Conservation (phyloP, 208 protist species). For the Leishmania lainsoni region DNA sequence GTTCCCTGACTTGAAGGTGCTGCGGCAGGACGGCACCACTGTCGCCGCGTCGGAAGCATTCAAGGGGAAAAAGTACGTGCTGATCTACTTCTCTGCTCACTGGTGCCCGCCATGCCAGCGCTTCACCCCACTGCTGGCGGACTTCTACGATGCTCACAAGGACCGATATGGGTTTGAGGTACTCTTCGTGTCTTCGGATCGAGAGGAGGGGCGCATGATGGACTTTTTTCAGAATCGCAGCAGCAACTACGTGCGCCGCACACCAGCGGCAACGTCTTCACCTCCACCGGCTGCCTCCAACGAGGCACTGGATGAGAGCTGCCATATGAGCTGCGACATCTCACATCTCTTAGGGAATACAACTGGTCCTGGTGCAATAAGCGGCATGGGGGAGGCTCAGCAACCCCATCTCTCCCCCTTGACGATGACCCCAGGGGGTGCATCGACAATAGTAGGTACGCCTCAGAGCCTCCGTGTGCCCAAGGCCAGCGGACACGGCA, state of each 20-base stretch:
- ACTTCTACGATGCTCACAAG: constrained; percentile 57
- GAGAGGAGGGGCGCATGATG: constrained; percentile 53
- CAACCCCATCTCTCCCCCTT: no score
- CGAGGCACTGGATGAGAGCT: background rate
- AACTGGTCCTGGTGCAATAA: background rate
- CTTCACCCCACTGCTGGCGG: constrained; percentile 76
- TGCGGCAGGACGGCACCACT: constrained; percentile 45
- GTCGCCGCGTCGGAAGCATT: constrained; percentile 34
- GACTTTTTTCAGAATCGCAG: constrained; percentile 66
- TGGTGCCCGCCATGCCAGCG: constrained; percentile 81
- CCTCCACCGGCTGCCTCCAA: background rate
- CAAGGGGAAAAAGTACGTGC: constrained; percentile 49
- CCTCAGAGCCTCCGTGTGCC: constrained; percentile 20
- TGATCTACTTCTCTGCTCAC: constrained; percentile 86
- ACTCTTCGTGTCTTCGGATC: constrained; percentile 70
- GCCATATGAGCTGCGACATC: constrained; percentile 1
- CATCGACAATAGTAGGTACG: background rate
- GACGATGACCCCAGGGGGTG: background rate
- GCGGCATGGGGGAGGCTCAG: background rate
- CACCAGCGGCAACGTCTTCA: background rate
- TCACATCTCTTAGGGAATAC: background rate
- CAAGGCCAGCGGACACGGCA: constrained; percentile 33
- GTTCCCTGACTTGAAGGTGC: constrained; percentile 32
- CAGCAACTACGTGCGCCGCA: constrained; percentile 41
- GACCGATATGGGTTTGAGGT: constrained; percentile 56